Conservation (phyloP, 2,329 filamentous ascomycete species). For the Magnaporthiopsis incrustans region DNA sequence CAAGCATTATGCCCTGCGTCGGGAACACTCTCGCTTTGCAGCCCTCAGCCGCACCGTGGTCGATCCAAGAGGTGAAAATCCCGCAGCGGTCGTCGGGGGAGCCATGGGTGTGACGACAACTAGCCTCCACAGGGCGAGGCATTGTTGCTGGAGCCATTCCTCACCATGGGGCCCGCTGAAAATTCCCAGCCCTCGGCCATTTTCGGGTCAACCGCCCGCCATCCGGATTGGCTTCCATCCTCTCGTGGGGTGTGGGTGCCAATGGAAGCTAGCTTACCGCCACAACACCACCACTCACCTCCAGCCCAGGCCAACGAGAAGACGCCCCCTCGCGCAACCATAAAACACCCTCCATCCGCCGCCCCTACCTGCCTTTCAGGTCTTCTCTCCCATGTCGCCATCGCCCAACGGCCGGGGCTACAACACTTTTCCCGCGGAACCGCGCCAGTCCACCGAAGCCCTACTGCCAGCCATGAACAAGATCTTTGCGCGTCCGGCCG, state of each 20-base stretch:
- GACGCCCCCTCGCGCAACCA: too few species aligned
- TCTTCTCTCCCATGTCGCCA: neutral
- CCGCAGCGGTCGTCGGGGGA: neutral
- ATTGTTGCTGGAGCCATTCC: too few species aligned
- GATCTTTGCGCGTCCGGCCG: neutral
- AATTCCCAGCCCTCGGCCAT: neutral
- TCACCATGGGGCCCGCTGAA: neutral
- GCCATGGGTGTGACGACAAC: too few species aligned
- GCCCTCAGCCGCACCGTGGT: neutral
- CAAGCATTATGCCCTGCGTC: neutral
- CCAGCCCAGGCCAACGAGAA: neutral
- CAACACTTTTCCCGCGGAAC: neutral
- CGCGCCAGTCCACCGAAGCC: neutral
- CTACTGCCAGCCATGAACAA: neutral
- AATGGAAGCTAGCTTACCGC: too few species aligned
- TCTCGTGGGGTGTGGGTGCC: too few species aligned
- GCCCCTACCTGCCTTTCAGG: neutral
- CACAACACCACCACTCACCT: neutral
- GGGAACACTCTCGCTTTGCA: neutral
- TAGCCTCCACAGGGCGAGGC: neutral
- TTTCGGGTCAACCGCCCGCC: too few species aligned
- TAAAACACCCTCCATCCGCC: neutral
- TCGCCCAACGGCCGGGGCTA: neutral
- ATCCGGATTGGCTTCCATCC: too few species aligned
- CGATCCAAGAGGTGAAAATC: neutral